Percentiles rank a stretch among this genome's conserved stretches.
phyloP scores from a whole-genome alignment of 2,329 filamentous ascomycete genomes.

The Fusarium falciforme region DNA sequence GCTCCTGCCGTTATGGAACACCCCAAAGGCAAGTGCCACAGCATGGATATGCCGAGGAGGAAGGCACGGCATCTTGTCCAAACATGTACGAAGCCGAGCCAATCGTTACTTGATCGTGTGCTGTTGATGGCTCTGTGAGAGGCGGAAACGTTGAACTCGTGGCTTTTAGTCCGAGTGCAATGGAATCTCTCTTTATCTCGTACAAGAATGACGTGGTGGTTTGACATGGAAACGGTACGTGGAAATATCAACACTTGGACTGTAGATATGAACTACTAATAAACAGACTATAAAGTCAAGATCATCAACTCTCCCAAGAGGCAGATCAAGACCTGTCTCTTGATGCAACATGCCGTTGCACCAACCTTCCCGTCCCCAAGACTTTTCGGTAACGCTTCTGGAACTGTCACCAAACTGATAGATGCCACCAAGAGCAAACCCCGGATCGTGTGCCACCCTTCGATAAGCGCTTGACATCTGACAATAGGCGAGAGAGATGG shows the following conservation, averaged over 20 bases:
- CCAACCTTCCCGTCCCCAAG: neutral
- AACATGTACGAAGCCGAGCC: neutral
- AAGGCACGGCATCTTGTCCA: neutral
- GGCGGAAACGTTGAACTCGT: neutral
- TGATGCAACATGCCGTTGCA: neutral
- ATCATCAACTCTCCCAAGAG: neutral
- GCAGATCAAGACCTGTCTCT: neutral
- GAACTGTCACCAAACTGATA: neutral
- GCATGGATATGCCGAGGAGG: slow-evolving; percentile 1
- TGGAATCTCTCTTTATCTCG: neutral
- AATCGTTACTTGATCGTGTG: neutral
- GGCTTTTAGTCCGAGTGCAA: slow-evolving; percentile 1
- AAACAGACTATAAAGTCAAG: neutral
- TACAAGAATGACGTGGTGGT: neutral
- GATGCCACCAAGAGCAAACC: neutral
- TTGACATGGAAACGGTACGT: neutral
- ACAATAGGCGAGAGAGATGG: neutral
- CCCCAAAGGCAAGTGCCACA: slow-evolving; percentile 12
- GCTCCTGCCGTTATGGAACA: neutral
- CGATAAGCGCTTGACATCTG: neutral
- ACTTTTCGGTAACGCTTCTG: neutral
- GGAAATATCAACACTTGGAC: neutral
- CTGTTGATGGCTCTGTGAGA: neutral
- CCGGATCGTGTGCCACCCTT: neutral
- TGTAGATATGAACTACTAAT: neutral